phyloP scores from a whole-genome alignment of 208 protist genomes.

The Naegleria lovaniensis region DNA sequence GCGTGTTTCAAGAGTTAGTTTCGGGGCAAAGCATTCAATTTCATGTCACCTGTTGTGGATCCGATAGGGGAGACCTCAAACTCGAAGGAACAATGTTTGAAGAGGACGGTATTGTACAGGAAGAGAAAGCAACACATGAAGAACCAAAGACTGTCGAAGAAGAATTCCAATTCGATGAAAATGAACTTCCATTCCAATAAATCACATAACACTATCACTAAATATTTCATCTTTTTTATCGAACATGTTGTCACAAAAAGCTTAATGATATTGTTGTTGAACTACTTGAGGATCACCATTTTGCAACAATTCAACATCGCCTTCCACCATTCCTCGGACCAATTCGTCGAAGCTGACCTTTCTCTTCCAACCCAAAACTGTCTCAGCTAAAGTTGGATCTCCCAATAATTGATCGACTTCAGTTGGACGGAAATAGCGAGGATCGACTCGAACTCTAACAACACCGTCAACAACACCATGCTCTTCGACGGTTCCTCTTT shows the following conservation, averaged over 20 bases:
- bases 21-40: neutral
- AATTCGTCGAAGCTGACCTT: slow-evolving; percentile 49
- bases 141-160: neutral
- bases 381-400: slow-evolving; percentile 77
- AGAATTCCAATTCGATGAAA: neutral
- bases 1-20: neutral
- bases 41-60: neutral
- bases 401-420: slow-evolving; percentile 87
- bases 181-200: neutral
- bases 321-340: slow-evolving; percentile 55
- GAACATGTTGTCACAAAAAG: too few relatives aligned
- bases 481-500: slow-evolving; percentile 63
- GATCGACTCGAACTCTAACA: slow-evolving; percentile 59
- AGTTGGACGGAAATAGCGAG: slow-evolving; percentile 82
- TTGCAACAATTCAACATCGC: slow-evolving; percentile 48
- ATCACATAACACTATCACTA: neutral
- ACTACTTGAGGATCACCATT: slow-evolving; percentile 27
- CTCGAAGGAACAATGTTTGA: neutral
- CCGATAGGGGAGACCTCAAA: neutral
- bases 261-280: slow-evolving; percentile 32
- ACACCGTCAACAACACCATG: slow-evolving; percentile 53
- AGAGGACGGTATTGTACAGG: neutral
- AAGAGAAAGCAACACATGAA: neutral
- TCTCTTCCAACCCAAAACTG: slow-evolving; percentile 73
- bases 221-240: too few relatives aligned